Conservation (phyloP, 129 eudicot species). For the Ambrosia artemisiifolia region DNA sequence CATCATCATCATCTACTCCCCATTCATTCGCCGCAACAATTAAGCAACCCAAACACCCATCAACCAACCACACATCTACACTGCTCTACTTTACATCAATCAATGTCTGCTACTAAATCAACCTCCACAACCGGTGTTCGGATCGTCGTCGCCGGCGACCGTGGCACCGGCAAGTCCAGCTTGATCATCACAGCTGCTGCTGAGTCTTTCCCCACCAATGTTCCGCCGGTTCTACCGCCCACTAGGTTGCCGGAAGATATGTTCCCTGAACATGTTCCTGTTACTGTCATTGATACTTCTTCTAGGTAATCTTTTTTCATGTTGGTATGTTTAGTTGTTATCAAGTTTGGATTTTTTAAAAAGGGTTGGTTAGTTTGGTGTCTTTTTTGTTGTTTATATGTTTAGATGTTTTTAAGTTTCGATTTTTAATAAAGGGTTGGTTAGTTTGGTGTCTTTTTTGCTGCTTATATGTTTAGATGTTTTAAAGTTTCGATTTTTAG, state of each 20-base stretch:
- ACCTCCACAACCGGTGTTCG: conserved; percentile 42
- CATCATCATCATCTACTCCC: not conserved
- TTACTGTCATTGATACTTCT: conserved; percentile 81
- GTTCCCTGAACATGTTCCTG: conserved; percentile 79
- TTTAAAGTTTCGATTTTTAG: too few species aligned
- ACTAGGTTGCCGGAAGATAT: conserved; percentile 70
- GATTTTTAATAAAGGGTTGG: too few species aligned
- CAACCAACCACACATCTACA: not conserved
- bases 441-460: too few species aligned
- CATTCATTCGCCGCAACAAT: conserved; percentile 8
- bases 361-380: too few species aligned
- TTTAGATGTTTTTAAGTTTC: too few species aligned
- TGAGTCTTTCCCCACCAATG: conserved; percentile 57
- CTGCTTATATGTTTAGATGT: too few species aligned
- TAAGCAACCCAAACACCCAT: not conserved
- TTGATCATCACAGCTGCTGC: conserved; percentile 73
- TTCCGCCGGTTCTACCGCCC: conserved; percentile 81
- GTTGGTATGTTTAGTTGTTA: too few species aligned
- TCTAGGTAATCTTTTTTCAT: conserved; percentile 44
- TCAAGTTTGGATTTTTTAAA: too few species aligned
- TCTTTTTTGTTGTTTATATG: too few species aligned
- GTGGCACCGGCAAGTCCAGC: conserved; percentile 82
- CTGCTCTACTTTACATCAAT: not conserved
- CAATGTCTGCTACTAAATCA: conserved; percentile 39
- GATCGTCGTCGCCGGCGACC: conserved; percentile 91